phyloP scores from a whole-genome alignment of 192 early-diverging fungal genomes.

The Coemansia sp. region DNA sequence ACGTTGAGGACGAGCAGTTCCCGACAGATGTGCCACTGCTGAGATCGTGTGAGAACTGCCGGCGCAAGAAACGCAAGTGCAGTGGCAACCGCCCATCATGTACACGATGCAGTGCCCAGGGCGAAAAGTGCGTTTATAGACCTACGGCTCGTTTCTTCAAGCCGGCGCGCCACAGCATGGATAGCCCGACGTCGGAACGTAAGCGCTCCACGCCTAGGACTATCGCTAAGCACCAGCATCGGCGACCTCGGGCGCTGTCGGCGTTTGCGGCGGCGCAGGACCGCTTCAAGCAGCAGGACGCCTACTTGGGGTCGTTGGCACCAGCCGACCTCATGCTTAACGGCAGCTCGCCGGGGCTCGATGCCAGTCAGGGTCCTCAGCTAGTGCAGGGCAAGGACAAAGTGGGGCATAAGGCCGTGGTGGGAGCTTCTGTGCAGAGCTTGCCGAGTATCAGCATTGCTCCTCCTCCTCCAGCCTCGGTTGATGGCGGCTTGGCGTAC shows the following conservation, averaged over 20 bases:
- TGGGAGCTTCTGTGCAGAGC: neutral
- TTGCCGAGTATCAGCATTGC: neutral
- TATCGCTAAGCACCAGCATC: neutral
- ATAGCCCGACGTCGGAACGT: slow-evolving; percentile 7
- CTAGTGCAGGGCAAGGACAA: slow-evolving; percentile 2
- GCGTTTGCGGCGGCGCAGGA: slow-evolving; percentile 19
- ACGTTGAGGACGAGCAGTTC: neutral
- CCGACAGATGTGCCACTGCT: slow-evolving; percentile 24
- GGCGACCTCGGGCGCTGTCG: slow-evolving; percentile 39
- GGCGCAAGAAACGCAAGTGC: slow-evolving; percentile 56
- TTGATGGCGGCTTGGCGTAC: slow-evolving; percentile 30
- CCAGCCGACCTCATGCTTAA: slow-evolving; percentile 33
- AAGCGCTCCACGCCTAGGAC: neutral
- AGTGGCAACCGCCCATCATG: slow-evolving; percentile 43
- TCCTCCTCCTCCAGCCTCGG: slow-evolving; percentile 4
- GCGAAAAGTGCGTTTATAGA: slow-evolving; percentile 46
- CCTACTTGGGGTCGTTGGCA: slow-evolving; percentile 14
- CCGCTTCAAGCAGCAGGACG: slow-evolving; percentile 4
- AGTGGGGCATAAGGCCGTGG: neutral
- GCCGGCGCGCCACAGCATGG: neutral
- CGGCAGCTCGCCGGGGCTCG: neutral
- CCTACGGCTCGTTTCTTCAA: slow-evolving; percentile 44
- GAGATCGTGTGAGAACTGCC: slow-evolving; percentile 53
- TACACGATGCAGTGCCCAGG: slow-evolving; percentile 39
- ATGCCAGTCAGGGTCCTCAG: neutral